These are phyloP conservation scores for Eustoma russellianum DNA, from an alignment of 257 asterid species.

Conservation along the genomic window DNA sequence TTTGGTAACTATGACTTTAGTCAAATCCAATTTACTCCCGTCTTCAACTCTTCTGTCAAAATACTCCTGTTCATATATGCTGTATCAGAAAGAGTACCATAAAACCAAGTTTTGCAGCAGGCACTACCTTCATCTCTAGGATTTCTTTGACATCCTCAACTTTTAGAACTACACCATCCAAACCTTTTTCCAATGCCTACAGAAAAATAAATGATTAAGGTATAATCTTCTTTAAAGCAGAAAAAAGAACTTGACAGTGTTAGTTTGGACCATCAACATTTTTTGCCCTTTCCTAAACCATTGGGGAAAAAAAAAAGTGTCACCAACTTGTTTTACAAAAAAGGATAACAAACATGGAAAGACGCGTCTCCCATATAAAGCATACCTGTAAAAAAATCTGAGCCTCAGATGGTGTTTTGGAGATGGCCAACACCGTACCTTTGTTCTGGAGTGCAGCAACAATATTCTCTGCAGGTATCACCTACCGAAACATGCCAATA, in stretches of 20 bases:
- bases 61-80: slow-evolving; percentile 42
- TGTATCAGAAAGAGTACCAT: slow-evolving; percentile 12
- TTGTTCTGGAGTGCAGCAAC: slow-evolving; percentile 72
- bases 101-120: slow-evolving; percentile 4
- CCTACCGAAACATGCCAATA: slow-evolving; percentile 23
- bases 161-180: slow-evolving; percentile 80
- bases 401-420: slow-evolving; percentile 67
- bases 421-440: slow-evolving; percentile 61
- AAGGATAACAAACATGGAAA: not conserved
- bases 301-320: not conserved
- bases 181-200: slow-evolving; percentile 87
- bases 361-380: not conserved
- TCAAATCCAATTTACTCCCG: slow-evolving; percentile 46
- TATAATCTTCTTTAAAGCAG: not conserved
- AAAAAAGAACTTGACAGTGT: no score
- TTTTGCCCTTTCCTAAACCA: not conserved
- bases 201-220: slow-evolving; percentile 15
- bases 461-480: slow-evolving; percentile 82
- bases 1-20: slow-evolving; percentile 46
- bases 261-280: no score
- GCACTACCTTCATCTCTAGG: slow-evolving; percentile 62
- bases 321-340: no score
- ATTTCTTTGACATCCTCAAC: slow-evolving; percentile 55
- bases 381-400: slow-evolving; percentile 68
- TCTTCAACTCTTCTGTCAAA: slow-evolving; percentile 51